Evolutionary conservation across 805 yeast species (phyloP), one percentile per base, ranked within the genome.

Genomic region (Myxozyma nipponensis): DNA sequence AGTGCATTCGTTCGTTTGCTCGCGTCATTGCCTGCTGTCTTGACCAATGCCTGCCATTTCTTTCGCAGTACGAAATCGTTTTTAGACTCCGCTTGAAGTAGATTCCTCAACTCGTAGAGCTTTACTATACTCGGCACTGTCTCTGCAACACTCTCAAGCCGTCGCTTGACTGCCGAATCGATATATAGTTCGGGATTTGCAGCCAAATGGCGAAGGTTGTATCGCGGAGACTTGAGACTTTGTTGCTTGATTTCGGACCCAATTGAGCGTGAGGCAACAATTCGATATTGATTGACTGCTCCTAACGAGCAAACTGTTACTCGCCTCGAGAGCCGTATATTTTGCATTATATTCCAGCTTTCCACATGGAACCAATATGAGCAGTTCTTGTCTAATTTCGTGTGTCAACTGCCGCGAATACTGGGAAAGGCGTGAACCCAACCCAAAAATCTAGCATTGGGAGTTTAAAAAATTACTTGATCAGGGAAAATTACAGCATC

Each of bases 11-110:
- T 23, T 25, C 40, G 30, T 18, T 32, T 21, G 10, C 38, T 25
- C 5, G 35, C 18, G 32, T 46, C 52, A 7, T 13, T 18, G 13
- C 32, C 32, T 15, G 54, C 42, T 13, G 25, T 32, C 24, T 25
- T 18, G 7, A 47, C 24, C 23, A 21, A 6, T 4, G 18, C 23
- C 18, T 53, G 52, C 21, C 39, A 48, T 22, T 22, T 19, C 24
- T 52, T 52, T 5, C 57, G 57, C 35, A 47, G 48, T 9, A 44
- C 21, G 18, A 42, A 53, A 9, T 43, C 24, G 24, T 34, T 39
- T n/a, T 51, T 43, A 19, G 46, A 45, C 25, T 30, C 38, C n/a
- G 19, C 34, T 7, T 49, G 50, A 7, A 18, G 19, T 5, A 3
- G 19, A 22, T 53, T 53, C 5, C 50, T 45, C 9, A 24, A 44